phyloP scores from a whole-genome alignment of 1,284 basidiomycete genomes.

The Singerocomus inundabilis region DNA sequence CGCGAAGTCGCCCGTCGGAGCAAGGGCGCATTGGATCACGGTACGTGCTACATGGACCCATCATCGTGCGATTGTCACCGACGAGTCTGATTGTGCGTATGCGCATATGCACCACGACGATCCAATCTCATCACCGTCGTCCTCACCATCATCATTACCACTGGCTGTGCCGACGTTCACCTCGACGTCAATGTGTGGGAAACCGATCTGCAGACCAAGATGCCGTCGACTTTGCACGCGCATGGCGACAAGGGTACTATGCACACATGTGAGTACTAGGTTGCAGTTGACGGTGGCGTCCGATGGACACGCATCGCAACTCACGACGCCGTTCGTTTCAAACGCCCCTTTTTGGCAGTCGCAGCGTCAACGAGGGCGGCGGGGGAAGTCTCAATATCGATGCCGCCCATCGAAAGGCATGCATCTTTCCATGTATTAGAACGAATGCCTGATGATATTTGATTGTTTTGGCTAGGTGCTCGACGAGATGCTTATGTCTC shows the following conservation, averaged over 20 bases:
- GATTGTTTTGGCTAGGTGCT: constrained; percentile 37
- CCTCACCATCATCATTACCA: too few species aligned
- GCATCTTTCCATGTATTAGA: too few species aligned
- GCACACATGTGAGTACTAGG: constrained; percentile 46
- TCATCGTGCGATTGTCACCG: not conserved
- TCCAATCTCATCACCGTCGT: not conserved
- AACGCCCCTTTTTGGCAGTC: constrained; percentile 8
- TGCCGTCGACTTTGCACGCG: constrained; percentile 49
- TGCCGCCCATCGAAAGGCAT: constrained; percentile 48
- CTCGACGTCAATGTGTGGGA: not conserved
- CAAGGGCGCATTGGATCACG: constrained; percentile 25
- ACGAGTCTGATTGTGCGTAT: not conserved
- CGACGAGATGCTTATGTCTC: constrained; percentile 47
- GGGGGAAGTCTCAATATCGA: constrained; percentile 54
- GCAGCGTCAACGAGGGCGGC: constrained; percentile 41
- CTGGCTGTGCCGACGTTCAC: too few species aligned
- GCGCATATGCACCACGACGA: not conserved
- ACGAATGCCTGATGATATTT: not conserved
- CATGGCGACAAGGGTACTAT: constrained; percentile 56
- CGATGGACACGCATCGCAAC: not conserved
- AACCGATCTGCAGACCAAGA: constrained; percentile 32
- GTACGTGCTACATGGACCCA: constrained; percentile 11
- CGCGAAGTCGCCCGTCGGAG: constrained; percentile 38
- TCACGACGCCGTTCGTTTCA: too few species aligned
- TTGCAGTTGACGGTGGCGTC: too few species aligned